Conservation (phyloP, 257 asterid species). For the Verbena officinalis region DNA sequence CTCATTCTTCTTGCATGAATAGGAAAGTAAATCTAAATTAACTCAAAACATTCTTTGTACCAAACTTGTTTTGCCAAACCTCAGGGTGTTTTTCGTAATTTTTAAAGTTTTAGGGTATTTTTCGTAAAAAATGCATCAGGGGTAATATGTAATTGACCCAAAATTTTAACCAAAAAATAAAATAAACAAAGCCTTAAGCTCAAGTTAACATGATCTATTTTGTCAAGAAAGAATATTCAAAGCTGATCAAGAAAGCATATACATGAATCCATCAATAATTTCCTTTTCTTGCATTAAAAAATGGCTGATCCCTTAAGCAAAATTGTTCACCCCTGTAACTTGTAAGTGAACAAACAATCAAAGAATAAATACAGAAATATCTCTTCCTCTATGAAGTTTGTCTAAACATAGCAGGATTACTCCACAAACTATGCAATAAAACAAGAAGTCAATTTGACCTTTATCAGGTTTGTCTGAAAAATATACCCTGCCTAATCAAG, state of each 20-base stretch:
- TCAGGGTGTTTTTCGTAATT: neutral
- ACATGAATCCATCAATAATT: neutral
- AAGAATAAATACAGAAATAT: constrained; percentile 25
- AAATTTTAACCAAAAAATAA: neutral
- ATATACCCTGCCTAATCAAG: constrained; percentile 35
- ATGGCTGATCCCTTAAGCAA: constrained; percentile 13
- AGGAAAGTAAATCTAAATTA: neutral
- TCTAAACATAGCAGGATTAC: constrained; percentile 12
- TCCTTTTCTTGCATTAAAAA: neutral
- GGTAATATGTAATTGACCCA: no score
- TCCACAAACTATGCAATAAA: constrained; percentile 28
- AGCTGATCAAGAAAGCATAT: neutral
- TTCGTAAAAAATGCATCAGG: no score
- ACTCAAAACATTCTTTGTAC: neutral
- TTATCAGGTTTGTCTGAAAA: neutral
- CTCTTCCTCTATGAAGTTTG: constrained; percentile 18
- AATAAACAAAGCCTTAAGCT: neutral
- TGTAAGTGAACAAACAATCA: constrained; percentile 22
- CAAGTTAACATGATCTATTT: no score
- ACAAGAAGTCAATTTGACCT: constrained; percentile 7
- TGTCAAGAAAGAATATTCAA: no score
- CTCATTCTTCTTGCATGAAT: constrained; percentile 38
- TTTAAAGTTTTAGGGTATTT: neutral
- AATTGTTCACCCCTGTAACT: constrained; percentile 13
- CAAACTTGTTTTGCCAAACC: no score